Percentiles rank a stretch among this genome's conserved stretches.
Evolutionary conservation across 1,139 yeast genomes (phyloP).

Genomic region (Suhomyces guaymorum): DNA sequence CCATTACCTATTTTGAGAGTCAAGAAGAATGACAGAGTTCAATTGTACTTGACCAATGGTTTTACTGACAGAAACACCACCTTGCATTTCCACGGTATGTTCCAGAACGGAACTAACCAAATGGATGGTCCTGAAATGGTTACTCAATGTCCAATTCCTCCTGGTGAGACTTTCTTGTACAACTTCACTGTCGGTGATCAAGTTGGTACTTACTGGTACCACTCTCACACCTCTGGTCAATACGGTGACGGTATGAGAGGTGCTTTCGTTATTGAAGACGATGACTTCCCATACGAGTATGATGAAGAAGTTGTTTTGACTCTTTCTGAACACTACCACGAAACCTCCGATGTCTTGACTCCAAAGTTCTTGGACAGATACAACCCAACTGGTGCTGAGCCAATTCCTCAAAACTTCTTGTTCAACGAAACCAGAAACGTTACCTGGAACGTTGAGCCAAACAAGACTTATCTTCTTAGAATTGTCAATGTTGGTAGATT

Average conservation of each 20-base stretch:
- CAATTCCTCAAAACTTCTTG: slow-evolving; percentile 78
- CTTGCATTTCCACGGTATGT: slow-evolving; percentile 89
- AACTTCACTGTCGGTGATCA: slow-evolving; percentile 84
- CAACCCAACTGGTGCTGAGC: slow-evolving; percentile 97
- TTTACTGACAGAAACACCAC: slow-evolving; percentile 67
- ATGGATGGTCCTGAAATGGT: slow-evolving; percentile 91
- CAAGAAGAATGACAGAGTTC: slow-evolving; percentile 73
- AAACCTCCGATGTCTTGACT: slow-evolving; percentile 52
- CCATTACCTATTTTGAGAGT: slow-evolving; percentile 82
- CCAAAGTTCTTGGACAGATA: slow-evolving; percentile 60
- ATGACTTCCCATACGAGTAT: slow-evolving; percentile 57
- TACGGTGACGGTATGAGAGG: slow-evolving; percentile 94
- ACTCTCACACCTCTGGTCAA: slow-evolving; percentile 82
- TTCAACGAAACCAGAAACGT: slow-evolving; percentile 76
- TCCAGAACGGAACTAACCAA: slow-evolving; percentile 68
- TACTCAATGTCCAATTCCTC: slow-evolving; percentile 85
- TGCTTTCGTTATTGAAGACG: slow-evolving; percentile 63
- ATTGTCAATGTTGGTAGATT: slow-evolving; percentile 83
- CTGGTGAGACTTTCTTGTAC: slow-evolving; percentile 66
- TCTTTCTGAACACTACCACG: slow-evolving; percentile 85
- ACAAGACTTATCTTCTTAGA: slow-evolving; percentile 77
- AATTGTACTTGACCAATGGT: slow-evolving; percentile 68
- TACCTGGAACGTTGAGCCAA: slow-evolving; percentile 72
- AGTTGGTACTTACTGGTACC: slow-evolving; percentile 93
- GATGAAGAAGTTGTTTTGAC: slow-evolving; percentile 75